phyloP scores from a whole-genome alignment of 2,329 filamentous ascomycete genomes.

The Alternaria rosae region DNA sequence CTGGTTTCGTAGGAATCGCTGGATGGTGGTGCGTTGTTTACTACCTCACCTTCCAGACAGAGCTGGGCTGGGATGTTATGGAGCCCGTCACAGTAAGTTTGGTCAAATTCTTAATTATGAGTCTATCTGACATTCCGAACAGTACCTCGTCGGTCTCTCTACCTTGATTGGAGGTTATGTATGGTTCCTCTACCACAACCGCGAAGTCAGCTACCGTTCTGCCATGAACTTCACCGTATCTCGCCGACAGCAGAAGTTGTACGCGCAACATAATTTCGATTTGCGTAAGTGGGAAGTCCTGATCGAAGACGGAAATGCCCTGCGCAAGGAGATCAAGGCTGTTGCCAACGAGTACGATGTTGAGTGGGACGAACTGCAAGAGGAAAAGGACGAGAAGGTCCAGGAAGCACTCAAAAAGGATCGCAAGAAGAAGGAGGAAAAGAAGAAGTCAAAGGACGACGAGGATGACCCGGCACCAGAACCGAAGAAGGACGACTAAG shows the following conservation, averaged over 20 bases:
- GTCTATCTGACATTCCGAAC: constrained; percentile 1
- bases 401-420: constrained; percentile 62
- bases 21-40: constrained; percentile 87
- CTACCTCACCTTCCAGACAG: constrained; percentile 70
- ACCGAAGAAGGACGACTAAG: constrained; percentile 2
- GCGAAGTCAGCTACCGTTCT: constrained; percentile 84
- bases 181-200: constrained; percentile 93
- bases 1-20: constrained; percentile 75
- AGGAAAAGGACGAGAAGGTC: constrained; percentile 72
- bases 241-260: constrained; percentile 77
- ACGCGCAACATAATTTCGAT: constrained; percentile 78
- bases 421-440: constrained; percentile 47
- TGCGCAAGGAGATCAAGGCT: constrained; percentile 79
- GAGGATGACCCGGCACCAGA: constrained; percentile 28
- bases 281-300: constrained; percentile 77
- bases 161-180: constrained; percentile 90
- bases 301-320: constrained; percentile 78
- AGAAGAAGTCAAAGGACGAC: constrained; percentile 48
- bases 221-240: constrained; percentile 89
- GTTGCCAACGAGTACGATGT: constrained; percentile 89
- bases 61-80: constrained; percentile 88
- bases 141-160: constrained; percentile 82
- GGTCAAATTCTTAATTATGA: not conserved
- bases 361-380: constrained; percentile 81
- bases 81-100: constrained; percentile 75